Evolutionary conservation across 2,329 filamentous ascomycete genomes (phyloP).

Genomic region (Aspergillus sp.): DNA sequence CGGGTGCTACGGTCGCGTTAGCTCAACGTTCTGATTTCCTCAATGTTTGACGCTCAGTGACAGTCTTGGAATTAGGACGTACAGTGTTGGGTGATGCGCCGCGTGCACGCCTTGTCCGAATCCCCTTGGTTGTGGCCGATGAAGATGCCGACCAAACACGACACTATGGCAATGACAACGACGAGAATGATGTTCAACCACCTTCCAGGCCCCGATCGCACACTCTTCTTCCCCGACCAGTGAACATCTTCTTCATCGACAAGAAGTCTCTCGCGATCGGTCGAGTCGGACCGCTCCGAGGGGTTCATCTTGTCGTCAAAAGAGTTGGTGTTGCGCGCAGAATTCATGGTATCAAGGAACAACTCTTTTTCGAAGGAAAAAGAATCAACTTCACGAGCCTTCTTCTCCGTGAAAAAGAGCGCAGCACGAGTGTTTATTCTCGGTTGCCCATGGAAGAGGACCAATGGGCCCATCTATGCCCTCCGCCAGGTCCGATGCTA

Average conservation of each 20-base stretch:
- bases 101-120: slow-evolving; percentile 24
- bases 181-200: slow-evolving; percentile 18
- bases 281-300: not conserved
- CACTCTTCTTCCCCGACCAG: slow-evolving; percentile 5
- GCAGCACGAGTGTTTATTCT: not conserved
- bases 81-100: slow-evolving; percentile 30
- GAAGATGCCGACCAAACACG: slow-evolving; percentile 22
- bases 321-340: not conserved
- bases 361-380: not conserved
- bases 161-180: slow-evolving; percentile 18
- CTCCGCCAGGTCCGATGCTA: slow-evolving; percentile 5
- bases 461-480: not conserved
- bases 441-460: not conserved
- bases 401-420: not conserved
- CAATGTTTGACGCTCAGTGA: too few species aligned
- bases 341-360: not conserved
- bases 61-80: not conserved
- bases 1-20: slow-evolving; percentile 29
- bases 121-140: slow-evolving; percentile 18
- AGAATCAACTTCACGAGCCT: not conserved
- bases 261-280: slow-evolving; percentile 10
- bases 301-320: slow-evolving; percentile 10
- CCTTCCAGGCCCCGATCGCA: not conserved
- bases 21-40: not conserved
- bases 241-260: slow-evolving; percentile 4